phyloP scores from a whole-genome alignment of 2,329 filamentous ascomycete species.

The Aureobasidium sp. region DNA sequence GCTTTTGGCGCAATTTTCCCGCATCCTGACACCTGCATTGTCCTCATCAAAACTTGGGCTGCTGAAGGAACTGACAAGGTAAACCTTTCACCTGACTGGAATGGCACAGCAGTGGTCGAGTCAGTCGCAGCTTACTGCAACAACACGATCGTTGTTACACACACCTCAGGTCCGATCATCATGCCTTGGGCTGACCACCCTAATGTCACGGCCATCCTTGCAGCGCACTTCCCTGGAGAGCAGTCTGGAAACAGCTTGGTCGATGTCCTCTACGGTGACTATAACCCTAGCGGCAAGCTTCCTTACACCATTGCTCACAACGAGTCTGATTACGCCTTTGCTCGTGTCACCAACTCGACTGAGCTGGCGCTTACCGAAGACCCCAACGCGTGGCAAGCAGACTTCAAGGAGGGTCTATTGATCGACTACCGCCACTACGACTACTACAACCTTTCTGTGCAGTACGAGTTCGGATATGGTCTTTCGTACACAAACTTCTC shows the following conservation, averaged over 20 bases:
- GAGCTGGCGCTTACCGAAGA: conserved; percentile 25
- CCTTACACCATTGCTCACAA: conserved; percentile 79
- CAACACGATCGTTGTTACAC: conserved; percentile 17
- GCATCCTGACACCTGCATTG: conserved; percentile 39
- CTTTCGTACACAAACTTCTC: conserved; percentile 36
- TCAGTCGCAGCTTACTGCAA: conserved; percentile 13
- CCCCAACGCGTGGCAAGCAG: conserved; percentile 35
- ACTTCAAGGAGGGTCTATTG: conserved; percentile 44
- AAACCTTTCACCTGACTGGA: conserved; percentile 15
- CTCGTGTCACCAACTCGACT: conserved; percentile 26
- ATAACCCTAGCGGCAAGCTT: conserved; percentile 71
- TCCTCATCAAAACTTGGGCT: conserved; percentile 33
- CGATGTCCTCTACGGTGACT: conserved; percentile 69
- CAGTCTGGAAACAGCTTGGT: conserved; percentile 76
- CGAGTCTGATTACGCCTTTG: conserved; percentile 55
- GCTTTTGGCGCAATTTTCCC: conserved; percentile 34
- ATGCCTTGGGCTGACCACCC: conserved; percentile 21
- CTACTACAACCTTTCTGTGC: conserved; percentile 26
- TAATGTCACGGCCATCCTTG: conserved; percentile 52
- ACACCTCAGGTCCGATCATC: conserved; percentile 13
- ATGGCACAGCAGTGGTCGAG: conserved; percentile 21
- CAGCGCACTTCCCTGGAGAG: conserved; percentile 79
- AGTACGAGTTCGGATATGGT: conserved; percentile 39
- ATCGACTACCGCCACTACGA: conserved; percentile 50
- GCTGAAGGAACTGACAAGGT: conserved; percentile 18